phyloP scores from a whole-genome alignment of 2,329 filamentous ascomycete species.

The Lecanicillium sp. region DNA sequence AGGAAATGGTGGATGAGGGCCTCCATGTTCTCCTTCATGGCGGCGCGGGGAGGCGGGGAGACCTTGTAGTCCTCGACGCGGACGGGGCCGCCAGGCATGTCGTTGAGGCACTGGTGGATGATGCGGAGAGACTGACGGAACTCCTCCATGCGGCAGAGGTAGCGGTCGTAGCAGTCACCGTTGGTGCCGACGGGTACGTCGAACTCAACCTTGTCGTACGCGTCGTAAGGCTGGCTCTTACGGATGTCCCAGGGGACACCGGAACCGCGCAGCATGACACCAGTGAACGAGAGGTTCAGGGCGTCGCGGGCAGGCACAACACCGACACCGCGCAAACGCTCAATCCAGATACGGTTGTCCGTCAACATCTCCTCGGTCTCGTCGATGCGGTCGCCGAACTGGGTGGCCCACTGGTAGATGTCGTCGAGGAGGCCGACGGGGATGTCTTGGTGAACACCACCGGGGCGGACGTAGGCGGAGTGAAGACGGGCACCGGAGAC shows the following conservation, averaged over 20 bases:
- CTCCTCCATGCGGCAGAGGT: slow-evolving; percentile 98
- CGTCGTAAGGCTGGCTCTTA: slow-evolving; percentile 95
- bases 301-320: slow-evolving; percentile 88
- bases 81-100: slow-evolving; percentile 93
- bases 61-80: slow-evolving; percentile 99
- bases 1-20: slow-evolving; percentile 98
- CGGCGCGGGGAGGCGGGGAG: slow-evolving; percentile 85
- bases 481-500: slow-evolving; percentile 97
- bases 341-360: slow-evolving; percentile 99
- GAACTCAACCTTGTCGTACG: slow-evolving; percentile 96
- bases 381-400: slow-evolving; percentile 97
- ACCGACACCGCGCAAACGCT: slow-evolving; percentile 83
- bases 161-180: slow-evolving; percentile 98
- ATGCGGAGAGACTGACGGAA: slow-evolving; percentile 97
- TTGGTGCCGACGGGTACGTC: slow-evolving; percentile 95
- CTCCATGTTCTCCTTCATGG: slow-evolving; percentile 99
- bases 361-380: slow-evolving; percentile 98
- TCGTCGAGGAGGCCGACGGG: slow-evolving; percentile 92
- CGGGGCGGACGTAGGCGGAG: slow-evolving; percentile 92
- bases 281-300: slow-evolving; percentile 94
- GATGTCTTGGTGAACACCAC: slow-evolving; percentile 93
- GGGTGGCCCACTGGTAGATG: slow-evolving; percentile 99
- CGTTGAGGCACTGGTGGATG: slow-evolving; percentile 97
- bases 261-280: slow-evolving; percentile 96
- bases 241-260: slow-evolving; percentile 95